phyloP scores from a whole-genome alignment of 1,139 yeast species.

The Geotrichum histeridarum region DNA sequence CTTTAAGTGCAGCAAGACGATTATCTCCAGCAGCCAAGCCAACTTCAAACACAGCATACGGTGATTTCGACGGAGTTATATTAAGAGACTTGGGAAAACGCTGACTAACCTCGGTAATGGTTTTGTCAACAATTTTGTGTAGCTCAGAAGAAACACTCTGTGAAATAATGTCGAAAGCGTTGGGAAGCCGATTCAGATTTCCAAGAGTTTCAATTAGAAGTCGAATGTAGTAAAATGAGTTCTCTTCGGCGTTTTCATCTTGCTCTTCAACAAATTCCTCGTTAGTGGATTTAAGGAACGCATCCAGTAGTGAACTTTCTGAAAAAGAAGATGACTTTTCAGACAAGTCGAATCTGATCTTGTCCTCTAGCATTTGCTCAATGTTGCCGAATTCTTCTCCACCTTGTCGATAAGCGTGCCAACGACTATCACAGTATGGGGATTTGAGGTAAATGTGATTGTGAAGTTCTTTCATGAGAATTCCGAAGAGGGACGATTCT shows the following conservation, averaged over 20 bases:
- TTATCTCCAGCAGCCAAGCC: slow-evolving; percentile 41
- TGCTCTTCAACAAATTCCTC: slow-evolving; percentile 27
- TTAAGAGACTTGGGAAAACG: slow-evolving; percentile 41
- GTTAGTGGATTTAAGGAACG: slow-evolving; percentile 39
- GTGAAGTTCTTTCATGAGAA: slow-evolving; percentile 70
- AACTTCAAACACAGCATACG: slow-evolving; percentile 24
- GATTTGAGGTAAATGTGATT: slow-evolving; percentile 64
- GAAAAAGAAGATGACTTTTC: slow-evolving; percentile 28
- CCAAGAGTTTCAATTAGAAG: slow-evolving; percentile 55
- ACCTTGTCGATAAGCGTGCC: slow-evolving; percentile 33
- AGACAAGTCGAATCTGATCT: slow-evolving; percentile 31
- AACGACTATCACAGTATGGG: slow-evolving; percentile 37
- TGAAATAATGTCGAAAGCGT: slow-evolving; percentile 52
- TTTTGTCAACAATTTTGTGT: slow-evolving; percentile 52
- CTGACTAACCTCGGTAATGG: slow-evolving; percentile 60
- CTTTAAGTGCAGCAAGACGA: slow-evolving; percentile 57
- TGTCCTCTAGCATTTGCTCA: slow-evolving; percentile 33
- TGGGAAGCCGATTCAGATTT: slow-evolving; percentile 58
- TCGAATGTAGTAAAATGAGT: slow-evolving; percentile 54
- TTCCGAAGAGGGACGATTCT: slow-evolving; percentile 57
- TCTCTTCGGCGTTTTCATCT: slow-evolving; percentile 39
- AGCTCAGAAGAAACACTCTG: slow-evolving; percentile 48
- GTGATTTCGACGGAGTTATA: slow-evolving; percentile 9
- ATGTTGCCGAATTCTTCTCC: slow-evolving; percentile 27
- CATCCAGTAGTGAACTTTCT: slow-evolving; percentile 38